phyloP scores from a whole-genome alignment of 306 rosid genomes.

The Echinosophora koreensis region DNA sequence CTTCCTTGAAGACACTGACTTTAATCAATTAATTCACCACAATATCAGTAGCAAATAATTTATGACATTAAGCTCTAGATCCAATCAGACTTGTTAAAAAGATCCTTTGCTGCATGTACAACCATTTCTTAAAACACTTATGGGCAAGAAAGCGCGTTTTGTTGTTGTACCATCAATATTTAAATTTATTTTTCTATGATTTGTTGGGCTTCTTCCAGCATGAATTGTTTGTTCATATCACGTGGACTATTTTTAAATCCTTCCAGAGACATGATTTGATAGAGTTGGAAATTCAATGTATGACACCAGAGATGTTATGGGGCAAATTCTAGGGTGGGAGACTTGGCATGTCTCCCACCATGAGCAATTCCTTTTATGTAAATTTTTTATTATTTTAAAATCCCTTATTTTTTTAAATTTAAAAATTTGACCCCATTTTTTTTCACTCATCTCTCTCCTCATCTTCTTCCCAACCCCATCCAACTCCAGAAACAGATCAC shows the following conservation, averaged over 20 bases:
- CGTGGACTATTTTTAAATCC: conserved; percentile 47
- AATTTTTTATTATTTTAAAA: too few species aligned
- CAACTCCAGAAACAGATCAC: too few species aligned
- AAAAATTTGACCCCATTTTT: too few species aligned
- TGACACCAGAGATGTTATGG: too few species aligned
- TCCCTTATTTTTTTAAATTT: too few species aligned
- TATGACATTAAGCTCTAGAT: conserved; percentile 35
- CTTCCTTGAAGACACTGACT: conserved; percentile 39
- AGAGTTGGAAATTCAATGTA: conserved; percentile 9
- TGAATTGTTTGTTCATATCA: conserved; percentile 39
- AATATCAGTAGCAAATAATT: not conserved
- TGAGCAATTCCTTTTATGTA: too few species aligned
- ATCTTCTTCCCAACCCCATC: too few species aligned
- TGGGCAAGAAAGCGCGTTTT: conserved; percentile 64
- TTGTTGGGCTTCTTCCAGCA: conserved; percentile 38
- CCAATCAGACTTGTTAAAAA: conserved; percentile 32
- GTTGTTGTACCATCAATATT: conserved; percentile 42
- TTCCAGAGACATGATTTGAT: not conserved
- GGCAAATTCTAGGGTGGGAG: too few species aligned
- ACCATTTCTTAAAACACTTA: conserved; percentile 13
- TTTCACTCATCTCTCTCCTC: too few species aligned
- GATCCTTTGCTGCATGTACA: conserved; percentile 17
- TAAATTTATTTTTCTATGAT: not conserved
- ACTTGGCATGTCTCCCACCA: too few species aligned
- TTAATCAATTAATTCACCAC: not conserved